Evolutionary conservation across 805 yeast species (phyloP).

Genomic region (Wickerhamiella bombiphila): DNA sequence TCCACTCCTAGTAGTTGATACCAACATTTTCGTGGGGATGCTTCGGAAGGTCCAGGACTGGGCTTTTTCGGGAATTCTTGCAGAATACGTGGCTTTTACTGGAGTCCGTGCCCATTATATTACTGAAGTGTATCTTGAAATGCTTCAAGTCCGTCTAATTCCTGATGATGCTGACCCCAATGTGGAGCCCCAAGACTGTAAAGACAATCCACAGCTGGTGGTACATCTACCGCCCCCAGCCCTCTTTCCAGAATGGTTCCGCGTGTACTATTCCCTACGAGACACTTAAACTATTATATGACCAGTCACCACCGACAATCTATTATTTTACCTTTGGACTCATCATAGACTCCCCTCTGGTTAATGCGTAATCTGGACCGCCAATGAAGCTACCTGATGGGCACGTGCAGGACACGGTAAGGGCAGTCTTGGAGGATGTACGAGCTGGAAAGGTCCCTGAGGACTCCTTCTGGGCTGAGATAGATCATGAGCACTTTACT

Average conservation of each 20-base stretch:
- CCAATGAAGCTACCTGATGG: conserved; percentile 12
- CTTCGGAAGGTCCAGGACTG: conserved; percentile 75
- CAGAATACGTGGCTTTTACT: conserved; percentile 68
- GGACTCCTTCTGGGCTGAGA: conserved; percentile 32
- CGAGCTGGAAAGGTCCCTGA: conserved; percentile 13
- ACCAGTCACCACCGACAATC: background rate
- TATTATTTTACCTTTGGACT: background rate
- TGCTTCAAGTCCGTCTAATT: background rate
- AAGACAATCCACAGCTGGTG: background rate
- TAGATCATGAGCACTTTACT: conserved; percentile 5
- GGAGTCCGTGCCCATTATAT: conserved; percentile 45
- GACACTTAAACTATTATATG: background rate
- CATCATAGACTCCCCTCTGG: background rate
- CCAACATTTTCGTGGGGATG: conserved; percentile 65
- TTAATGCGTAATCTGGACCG: background rate
- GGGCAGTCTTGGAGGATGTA: conserved; percentile 31
- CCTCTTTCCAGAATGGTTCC: background rate
- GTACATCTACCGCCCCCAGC: background rate
- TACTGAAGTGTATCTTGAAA: conserved; percentile 1
- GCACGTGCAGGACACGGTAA: conserved; percentile 33
- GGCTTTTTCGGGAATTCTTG: conserved; percentile 71
- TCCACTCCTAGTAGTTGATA: conserved; percentile 63
- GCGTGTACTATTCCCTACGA: background rate
- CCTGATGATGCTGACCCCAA: background rate
- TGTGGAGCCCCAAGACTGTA: background rate